phyloP scores from a whole-genome alignment of 2,329 filamentous ascomycete species.

The Botrytis sinoallii region DNA sequence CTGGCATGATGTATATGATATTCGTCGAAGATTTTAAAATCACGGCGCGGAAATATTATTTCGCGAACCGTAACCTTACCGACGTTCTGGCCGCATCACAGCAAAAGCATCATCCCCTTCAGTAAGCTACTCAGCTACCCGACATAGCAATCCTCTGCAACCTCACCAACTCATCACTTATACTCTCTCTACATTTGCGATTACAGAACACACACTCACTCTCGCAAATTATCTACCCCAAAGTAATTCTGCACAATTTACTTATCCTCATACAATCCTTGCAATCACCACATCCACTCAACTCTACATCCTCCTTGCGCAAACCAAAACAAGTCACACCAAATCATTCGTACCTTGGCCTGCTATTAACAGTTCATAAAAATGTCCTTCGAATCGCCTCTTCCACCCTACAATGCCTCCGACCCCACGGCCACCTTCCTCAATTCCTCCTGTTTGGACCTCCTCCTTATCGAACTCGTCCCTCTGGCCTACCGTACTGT shows the following conservation, averaged over 20 bases:
- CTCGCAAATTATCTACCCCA: neutral
- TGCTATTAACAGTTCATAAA: conserved; percentile 16
- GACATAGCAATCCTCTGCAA: neutral
- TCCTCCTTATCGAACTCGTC: conserved; percentile 94
- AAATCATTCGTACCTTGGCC: neutral
- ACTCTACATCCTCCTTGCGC: neutral
- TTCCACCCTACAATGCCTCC: conserved; percentile 65
- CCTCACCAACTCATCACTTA: neutral
- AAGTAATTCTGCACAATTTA: neutral
- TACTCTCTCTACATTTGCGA: neutral
- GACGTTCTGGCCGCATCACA: neutral
- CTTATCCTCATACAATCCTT: neutral
- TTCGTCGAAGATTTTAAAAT: neutral
- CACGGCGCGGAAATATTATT: conserved; percentile 1
- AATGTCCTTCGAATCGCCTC: conserved; percentile 73
- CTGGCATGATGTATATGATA: neutral
- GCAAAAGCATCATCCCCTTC: neutral
- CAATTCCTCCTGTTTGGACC: conserved; percentile 82
- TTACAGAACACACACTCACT: neutral
- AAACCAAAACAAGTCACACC: neutral
- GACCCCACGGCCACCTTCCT: conserved; percentile 77
- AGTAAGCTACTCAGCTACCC: neutral
- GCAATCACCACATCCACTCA: neutral
- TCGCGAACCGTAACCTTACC: neutral
- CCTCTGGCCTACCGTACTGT: conserved; percentile 88